Evolutionary conservation across 768 basidiomycete genomes (phyloP).

Genomic region (Pleurotus platypus): DNA sequence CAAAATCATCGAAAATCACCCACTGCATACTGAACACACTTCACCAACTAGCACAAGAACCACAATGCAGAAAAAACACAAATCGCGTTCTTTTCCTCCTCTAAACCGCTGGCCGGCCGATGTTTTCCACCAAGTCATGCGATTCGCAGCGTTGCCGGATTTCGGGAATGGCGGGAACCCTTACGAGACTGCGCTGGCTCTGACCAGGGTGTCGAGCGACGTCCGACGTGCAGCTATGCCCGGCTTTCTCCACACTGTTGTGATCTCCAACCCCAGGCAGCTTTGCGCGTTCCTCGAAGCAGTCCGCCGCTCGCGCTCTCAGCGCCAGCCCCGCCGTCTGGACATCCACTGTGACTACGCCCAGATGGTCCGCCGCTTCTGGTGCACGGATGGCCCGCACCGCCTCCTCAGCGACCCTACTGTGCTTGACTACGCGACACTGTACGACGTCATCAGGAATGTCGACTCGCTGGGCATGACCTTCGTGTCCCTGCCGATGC

Average conservation of each 20-base stretch:
- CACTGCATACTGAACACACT: not conserved
- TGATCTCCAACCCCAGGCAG: constrained; percentile 24
- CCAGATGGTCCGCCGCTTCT: constrained; percentile 27
- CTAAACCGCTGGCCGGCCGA: not conserved
- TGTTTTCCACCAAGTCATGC: not conserved
- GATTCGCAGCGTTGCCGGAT: constrained; percentile 5
- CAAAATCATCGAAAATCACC: not conserved
- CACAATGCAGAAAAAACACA: not conserved
- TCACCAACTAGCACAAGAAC: not conserved
- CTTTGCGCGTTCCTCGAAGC: constrained; percentile 28
- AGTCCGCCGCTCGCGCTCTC: constrained; percentile 23
- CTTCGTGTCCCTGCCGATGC: constrained; percentile 26
- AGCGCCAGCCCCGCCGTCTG: constrained; percentile 16
- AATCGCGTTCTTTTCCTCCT: not conserved
- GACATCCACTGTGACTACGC: constrained; percentile 24
- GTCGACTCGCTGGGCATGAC: constrained; percentile 30
- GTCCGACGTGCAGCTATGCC: constrained; percentile 33
- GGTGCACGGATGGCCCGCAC: constrained; percentile 27
- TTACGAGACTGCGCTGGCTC: constrained; percentile 20
- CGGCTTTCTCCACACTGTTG: constrained; percentile 33
- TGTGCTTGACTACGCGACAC: constrained; percentile 16
- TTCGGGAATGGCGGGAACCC: constrained; percentile 12
- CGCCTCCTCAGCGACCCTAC: constrained; percentile 17
- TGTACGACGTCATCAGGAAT: constrained; percentile 23
- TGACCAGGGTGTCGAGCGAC: constrained; percentile 29